Percentiles rank a stretch among this genome's conserved stretches.
phyloP scores from a whole-genome alignment of 176 grass and related monocot genomes.

The Sorghum bicolor region Sorghum_bicolor_NCBIv3 NC_012878.2:5321501-5322000 shows the following conservation, averaged over 20 bases:
- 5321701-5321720: slow-evolving; percentile 86
- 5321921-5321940: slow-evolving; percentile 54
- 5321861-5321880: slow-evolving; percentile 78
- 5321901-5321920: slow-evolving; percentile 87
- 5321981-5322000: slow-evolving; percentile 82
- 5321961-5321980: slow-evolving; percentile 57
- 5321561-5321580: slow-evolving; percentile 85
- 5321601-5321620: slow-evolving; percentile 68
- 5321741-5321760: slow-evolving; percentile 87
- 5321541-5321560: slow-evolving; percentile 85
- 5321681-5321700: too few species aligned
- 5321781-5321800: slow-evolving; percentile 74
- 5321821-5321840: slow-evolving; percentile 71
- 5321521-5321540: slow-evolving; percentile 92
- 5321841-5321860: slow-evolving; percentile 69
- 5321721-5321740: slow-evolving; percentile 97
- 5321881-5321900: slow-evolving; percentile 68
- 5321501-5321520: slow-evolving; percentile 84
- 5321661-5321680: too few species aligned
- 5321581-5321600: slow-evolving; percentile 80
- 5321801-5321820: slow-evolving; percentile 62
- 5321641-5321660: too few species aligned
- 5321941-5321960: slow-evolving; percentile 81
- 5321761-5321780: slow-evolving; percentile 94
- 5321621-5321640: slow-evolving; percentile 56